Evolutionary conservation across 495 filamentous ascomycete genomes (phyloP), one percentile per base, ranked within the genome.

Genomic region (Penicillium verhagenii): DNA sequence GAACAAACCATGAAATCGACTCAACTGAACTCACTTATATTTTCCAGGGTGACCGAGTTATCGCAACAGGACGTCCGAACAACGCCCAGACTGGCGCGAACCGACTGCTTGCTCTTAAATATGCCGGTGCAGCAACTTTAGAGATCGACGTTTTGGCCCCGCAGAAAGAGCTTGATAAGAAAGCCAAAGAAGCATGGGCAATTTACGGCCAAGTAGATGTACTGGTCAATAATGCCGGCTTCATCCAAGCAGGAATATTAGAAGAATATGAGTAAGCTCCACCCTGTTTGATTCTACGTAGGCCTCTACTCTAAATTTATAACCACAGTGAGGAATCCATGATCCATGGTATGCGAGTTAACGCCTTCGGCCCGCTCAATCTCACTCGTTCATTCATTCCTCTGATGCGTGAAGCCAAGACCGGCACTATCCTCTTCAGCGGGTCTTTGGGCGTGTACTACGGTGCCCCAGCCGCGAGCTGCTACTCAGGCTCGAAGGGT

Each of bases 161-260:
- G 2, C 68, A 73, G 26, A 45, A 69, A 3, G 61, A 59, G 3
- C 35, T 80, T 8, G 53, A 72, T 31, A 57, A 56, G 18, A 69
- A 65, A 4, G 59, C 76, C 0, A 58, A 75, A 35, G 70, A 75
- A 47, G 77, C 75, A 1, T 69, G 74, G 35, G 31, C 47, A 0
- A 50, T 66, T 18, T 60, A 61, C 46, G 79, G 79, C 2, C 58
- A 60, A 25, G 63, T 84, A 44, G 80, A 82, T 49, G 69, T 81
- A 10, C 56, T 83, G 8, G 72, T 84, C 23, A 81, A 82, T 60
- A 80, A 81, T 38, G 81, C 81, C 10, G 80, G 61, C 6, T 80
- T 76, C 51, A 61, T 75, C 0, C 48, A 63, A 11, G 50, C 53
- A 20, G 66, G 68, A 0, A 53, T 56, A 1, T 2, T 65, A 1